Evolutionary conservation across 2,329 filamentous ascomycete genomes (phyloP).

Genomic region (Hymenoscyphus fraxineus): DNA sequence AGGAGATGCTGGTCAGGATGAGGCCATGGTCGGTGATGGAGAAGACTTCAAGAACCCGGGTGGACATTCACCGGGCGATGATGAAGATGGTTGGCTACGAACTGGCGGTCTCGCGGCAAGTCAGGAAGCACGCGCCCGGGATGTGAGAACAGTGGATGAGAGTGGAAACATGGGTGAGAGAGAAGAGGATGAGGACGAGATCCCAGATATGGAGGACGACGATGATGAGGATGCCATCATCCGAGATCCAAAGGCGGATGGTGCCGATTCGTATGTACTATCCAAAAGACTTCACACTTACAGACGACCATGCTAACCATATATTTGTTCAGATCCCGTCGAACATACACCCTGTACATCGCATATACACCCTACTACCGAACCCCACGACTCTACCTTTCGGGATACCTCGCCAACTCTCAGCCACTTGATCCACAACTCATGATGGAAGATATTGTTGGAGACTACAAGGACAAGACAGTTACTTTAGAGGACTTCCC

Average conservation of each 20-base stretch:
- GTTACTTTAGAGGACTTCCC: conserved; percentile 97
- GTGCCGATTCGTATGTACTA: conserved; percentile 30
- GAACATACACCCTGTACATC: conserved; percentile 98
- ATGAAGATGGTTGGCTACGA: conserved; percentile 87
- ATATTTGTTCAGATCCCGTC: conserved; percentile 58
- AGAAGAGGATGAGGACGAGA: conserved; percentile 72
- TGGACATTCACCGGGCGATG: conserved; percentile 47
- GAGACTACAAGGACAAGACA: conserved; percentile 97
- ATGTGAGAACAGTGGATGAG: conserved; percentile 86
- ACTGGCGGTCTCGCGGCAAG: conserved; percentile 76
- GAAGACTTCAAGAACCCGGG: conserved; percentile 54
- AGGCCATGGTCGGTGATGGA: conserved; percentile 79
- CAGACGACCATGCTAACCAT: conserved; percentile 15
- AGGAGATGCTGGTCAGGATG: conserved; percentile 79
- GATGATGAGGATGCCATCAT: conserved; percentile 97
- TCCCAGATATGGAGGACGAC: conserved; percentile 97
- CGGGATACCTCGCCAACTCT: conserved; percentile 76
- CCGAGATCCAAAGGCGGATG: conserved; percentile 53
- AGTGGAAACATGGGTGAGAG: conserved; percentile 78
- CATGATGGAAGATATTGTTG: conserved; percentile 97
- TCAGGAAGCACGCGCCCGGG: conserved; percentile 70
- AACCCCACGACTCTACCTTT: conserved; percentile 91
- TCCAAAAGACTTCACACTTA: neutral
- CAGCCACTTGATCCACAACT: conserved; percentile 76
- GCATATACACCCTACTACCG: conserved; percentile 97